Conservation (phyloP, 2,329 filamentous ascomycete genomes). For the Simplicillium sp. region DNA sequence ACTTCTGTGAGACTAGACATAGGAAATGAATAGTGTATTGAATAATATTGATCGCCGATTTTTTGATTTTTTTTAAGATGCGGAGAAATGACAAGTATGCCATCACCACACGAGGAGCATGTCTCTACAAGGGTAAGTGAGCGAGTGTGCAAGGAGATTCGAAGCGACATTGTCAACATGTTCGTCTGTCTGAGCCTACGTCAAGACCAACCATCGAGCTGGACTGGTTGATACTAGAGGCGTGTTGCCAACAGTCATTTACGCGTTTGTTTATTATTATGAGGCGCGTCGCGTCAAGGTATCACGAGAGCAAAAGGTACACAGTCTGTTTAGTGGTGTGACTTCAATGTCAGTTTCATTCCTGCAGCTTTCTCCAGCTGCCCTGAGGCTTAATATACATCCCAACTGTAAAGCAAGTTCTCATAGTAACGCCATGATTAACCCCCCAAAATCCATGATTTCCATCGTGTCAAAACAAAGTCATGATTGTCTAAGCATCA, state of each 20-base stretch:
- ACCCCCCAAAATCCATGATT: conserved; percentile 26
- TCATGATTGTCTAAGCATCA: conserved; percentile 27
- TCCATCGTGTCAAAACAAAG: conserved; percentile 28
- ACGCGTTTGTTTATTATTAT: no score
- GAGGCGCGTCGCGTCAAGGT: not conserved
- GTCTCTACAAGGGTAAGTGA: no score
- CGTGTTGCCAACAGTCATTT: no score
- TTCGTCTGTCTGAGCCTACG: no score
- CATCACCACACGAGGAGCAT: no score
- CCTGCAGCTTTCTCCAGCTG: conserved; percentile 23
- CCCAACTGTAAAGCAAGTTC: conserved; percentile 27
- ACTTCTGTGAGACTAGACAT: conserved; percentile 14
- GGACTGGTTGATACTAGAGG: no score
- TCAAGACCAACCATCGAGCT: no score
- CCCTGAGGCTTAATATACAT: conserved; percentile 31
- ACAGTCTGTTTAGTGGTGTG: not conserved
- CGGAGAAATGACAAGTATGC: no score
- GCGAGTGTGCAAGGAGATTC: no score
- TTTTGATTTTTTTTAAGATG: no score
- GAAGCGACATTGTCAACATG: no score
- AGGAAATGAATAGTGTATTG: not conserved
- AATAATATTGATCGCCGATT: not conserved
- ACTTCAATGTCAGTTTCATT: conserved; percentile 20
- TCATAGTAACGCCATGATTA: conserved; percentile 37
- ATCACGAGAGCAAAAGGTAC: conserved; percentile 8